phyloP scores from a whole-genome alignment of 306 rosid species.

The Potentilla sterilis region DNA sequence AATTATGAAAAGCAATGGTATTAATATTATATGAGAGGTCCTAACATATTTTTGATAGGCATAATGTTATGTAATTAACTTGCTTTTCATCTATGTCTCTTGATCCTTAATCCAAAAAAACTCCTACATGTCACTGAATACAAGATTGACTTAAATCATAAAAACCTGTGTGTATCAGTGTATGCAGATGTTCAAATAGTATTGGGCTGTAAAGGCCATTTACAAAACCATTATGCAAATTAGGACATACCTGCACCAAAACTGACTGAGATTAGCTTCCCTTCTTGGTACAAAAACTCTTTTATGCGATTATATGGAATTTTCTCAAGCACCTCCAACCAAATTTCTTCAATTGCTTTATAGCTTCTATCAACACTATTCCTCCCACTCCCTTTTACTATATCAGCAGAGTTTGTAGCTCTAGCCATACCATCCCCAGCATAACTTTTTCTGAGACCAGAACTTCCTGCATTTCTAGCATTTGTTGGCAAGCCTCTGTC shows the following conservation, averaged over 20 bases:
- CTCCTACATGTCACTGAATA: neutral
- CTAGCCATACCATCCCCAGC: constrained; percentile 39
- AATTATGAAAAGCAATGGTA: neutral
- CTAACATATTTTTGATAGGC: neutral
- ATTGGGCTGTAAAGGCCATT: neutral
- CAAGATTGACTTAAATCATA: neutral
- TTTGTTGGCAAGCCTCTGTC: constrained; percentile 50
- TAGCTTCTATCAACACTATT: constrained; percentile 43
- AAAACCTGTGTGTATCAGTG: neutral
- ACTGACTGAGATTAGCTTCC: constrained; percentile 77
- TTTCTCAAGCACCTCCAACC: constrained; percentile 84
- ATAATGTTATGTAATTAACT: neutral
- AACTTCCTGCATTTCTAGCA: constrained; percentile 54
- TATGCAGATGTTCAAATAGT: neutral
- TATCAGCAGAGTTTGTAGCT: constrained; percentile 33
- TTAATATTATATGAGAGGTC: neutral
- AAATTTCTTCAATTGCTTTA: constrained; percentile 71
- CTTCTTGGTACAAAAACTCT: constrained; percentile 78
- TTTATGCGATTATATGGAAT: constrained; percentile 61
- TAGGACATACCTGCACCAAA: constrained; percentile 73
- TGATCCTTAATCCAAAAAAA: neutral
- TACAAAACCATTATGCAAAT: constrained; percentile 11
- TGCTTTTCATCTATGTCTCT: neutral
- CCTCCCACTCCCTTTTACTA: constrained; percentile 42
- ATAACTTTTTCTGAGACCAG: constrained; percentile 48